Conservation (phyloP, 352 stramenopile species). For the Globisporangium nodosum region DNA sequence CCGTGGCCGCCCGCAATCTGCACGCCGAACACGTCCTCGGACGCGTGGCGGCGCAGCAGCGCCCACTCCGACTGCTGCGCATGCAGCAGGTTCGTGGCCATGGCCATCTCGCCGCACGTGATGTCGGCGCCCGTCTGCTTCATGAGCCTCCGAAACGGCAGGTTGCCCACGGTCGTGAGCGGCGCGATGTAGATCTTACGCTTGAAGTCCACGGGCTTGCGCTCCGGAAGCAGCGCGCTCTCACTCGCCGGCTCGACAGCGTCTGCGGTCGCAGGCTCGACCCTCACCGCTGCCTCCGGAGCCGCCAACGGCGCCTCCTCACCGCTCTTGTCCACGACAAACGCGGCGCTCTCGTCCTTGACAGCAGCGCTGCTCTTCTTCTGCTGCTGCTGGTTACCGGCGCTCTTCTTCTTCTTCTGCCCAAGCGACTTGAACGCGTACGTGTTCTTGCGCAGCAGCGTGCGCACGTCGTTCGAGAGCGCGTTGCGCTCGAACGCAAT, state of each 20-base stretch:
- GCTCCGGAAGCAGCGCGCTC: constrained; percentile 51
- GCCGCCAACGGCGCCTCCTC: not conserved
- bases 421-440: constrained; percentile 88
- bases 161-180: constrained; percentile 99
- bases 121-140: constrained; percentile 98
- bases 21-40: constrained; percentile 98
- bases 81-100: constrained; percentile 93
- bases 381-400: constrained; percentile 20
- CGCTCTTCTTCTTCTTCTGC: constrained; percentile 56
- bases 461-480: constrained; percentile 79
- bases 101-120: constrained; percentile 98
- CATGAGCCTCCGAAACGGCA: constrained; percentile 97
- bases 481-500: constrained; percentile 67
- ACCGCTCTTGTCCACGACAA: not conserved
- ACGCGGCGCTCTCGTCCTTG: not conserved
- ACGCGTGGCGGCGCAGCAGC: constrained; percentile 93
- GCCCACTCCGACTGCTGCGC: constrained; percentile 96
- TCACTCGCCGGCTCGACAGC: constrained; percentile 30
- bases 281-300: not conserved
- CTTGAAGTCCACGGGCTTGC: constrained; percentile 95
- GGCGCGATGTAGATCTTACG: constrained; percentile 98
- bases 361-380: constrained; percentile 12
- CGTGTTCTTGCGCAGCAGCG: constrained; percentile 89
- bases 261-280: not conserved
- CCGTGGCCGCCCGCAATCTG: constrained; percentile 92